Conservation (phyloP, 352 stramenopile species). For the Aphanomyces invadans region DNA sequence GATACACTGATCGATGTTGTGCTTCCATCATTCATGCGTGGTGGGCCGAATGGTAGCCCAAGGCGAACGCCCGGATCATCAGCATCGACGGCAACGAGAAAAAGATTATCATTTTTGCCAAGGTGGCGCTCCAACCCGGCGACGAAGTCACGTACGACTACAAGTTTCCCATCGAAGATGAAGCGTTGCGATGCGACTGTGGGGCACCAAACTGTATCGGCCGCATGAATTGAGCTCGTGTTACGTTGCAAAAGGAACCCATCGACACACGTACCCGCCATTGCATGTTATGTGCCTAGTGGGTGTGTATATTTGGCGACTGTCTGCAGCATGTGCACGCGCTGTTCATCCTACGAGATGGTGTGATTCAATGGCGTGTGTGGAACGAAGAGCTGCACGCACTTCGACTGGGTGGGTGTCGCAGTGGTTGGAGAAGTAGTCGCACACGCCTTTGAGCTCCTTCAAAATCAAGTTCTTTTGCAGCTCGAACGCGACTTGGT, state of each 20-base stretch:
- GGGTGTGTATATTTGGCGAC: not conserved
- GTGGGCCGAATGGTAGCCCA: too few species aligned
- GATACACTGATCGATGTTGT: not conserved
- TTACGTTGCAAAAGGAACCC: not conserved
- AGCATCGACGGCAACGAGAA: conserved; percentile 82
- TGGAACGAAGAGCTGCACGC: too few species aligned
- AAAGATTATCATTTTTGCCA: conserved; percentile 95
- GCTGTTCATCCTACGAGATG: not conserved
- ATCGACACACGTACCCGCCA: too few species aligned
- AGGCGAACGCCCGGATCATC: conserved; percentile 90
- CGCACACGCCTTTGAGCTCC: conserved; percentile 9
- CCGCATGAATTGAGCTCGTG: conserved; percentile 84
- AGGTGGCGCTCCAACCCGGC: conserved; percentile 81
- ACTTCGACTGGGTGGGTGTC: too few species aligned
- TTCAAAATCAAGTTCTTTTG: conserved; percentile 4
- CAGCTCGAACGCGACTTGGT: conserved; percentile 9
- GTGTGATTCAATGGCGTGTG: too few species aligned
- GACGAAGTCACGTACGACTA: conserved; percentile 96
- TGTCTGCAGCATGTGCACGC: not conserved
- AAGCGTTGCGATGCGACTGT: conserved; percentile 90
- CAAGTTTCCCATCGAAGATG: conserved; percentile 96
- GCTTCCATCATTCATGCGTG: not conserved
- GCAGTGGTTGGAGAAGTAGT: conserved; percentile 8
- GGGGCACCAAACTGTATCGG: conserved; percentile 91
- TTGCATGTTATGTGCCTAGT: not conserved